Conservation (phyloP, 257 asterid genomes). For the Scutellaria galericulata region DNA sequence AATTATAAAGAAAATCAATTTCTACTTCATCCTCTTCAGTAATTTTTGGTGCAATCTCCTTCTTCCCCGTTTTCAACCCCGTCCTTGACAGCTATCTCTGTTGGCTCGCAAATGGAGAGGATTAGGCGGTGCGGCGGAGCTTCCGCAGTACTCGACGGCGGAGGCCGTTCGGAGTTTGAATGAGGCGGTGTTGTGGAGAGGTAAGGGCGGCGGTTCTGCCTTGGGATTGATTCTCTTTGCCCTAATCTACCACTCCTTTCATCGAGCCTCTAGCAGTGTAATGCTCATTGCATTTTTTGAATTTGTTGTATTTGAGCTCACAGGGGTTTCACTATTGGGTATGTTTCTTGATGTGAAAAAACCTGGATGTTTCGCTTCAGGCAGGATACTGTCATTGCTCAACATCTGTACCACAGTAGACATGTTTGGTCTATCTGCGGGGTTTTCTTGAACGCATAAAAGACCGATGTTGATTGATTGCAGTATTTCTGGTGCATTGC, state of each 20-base stretch:
- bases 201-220: too few species aligned
- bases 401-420: conserved; percentile 38
- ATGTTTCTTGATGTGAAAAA: not conserved
- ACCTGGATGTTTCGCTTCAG: conserved; percentile 20
- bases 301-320: not conserved
- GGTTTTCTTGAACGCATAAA: conserved; percentile 37
- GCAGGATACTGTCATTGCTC: conserved; percentile 35
- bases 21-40: too few species aligned
- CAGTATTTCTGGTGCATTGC: conserved; percentile 1
- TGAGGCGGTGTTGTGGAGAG: too few species aligned
- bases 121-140: too few species aligned
- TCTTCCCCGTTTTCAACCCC: too few species aligned
- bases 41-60: too few species aligned
- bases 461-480: conserved; percentile 32
- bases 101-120: too few species aligned
- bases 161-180: too few species aligned
- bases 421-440: conserved; percentile 37
- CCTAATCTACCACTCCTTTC: not conserved
- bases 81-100: too few species aligned
- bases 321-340: not conserved
- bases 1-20: too few species aligned
- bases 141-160: too few species aligned
- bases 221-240: too few species aligned
- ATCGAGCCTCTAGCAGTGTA: conserved; percentile 11
- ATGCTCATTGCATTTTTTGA: not conserved